phyloP scores from a whole-genome alignment of 2,329 filamentous ascomycete genomes.

The Tolypocladium tropicale region DNA sequence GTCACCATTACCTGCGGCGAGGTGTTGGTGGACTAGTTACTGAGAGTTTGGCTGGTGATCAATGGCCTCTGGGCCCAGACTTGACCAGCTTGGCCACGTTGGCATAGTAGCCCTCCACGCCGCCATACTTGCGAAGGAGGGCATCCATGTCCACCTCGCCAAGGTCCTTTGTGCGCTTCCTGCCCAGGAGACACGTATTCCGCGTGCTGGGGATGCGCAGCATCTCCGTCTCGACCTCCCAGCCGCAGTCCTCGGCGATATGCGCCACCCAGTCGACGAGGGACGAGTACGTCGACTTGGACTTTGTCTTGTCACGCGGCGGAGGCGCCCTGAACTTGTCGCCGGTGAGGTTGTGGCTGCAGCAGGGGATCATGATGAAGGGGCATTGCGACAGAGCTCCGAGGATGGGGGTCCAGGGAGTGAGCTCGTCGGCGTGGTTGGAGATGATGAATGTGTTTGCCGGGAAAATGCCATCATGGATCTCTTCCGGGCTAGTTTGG shows the following conservation, averaged over 20 bases:
- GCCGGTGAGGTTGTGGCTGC: conserved; percentile 78
- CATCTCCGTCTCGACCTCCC: conserved; percentile 70
- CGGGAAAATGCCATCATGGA: conserved; percentile 57
- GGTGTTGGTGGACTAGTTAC: too few relatives aligned
- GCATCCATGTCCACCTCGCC: conserved; percentile 28
- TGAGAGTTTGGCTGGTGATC: not conserved
- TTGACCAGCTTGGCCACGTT: conserved; percentile 53
- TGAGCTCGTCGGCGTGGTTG: conserved; percentile 95
- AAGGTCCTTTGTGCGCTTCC: conserved; percentile 25
- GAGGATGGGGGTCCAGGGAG: conserved; percentile 87
- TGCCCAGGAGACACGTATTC: conserved; percentile 72
- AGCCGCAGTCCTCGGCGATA: conserved; percentile 64
- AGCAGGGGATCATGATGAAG: conserved; percentile 92
- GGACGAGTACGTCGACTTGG: conserved; percentile 67
- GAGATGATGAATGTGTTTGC: conserved; percentile 82
- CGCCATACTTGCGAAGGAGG: conserved; percentile 41
- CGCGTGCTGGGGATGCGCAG: conserved; percentile 86
- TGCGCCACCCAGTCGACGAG: conserved; percentile 68
- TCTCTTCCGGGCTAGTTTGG: conserved; percentile 7
- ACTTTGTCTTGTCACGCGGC: conserved; percentile 37
- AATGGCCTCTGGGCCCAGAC: conserved; percentile 28
- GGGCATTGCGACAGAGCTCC: conserved; percentile 65
- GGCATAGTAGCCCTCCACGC: conserved; percentile 46
- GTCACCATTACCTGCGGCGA: too few relatives aligned
- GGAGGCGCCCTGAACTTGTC: conserved; percentile 58